Conservation (phyloP, 345 rosid genomes). For the Raphanus raphanistrum region DNA sequence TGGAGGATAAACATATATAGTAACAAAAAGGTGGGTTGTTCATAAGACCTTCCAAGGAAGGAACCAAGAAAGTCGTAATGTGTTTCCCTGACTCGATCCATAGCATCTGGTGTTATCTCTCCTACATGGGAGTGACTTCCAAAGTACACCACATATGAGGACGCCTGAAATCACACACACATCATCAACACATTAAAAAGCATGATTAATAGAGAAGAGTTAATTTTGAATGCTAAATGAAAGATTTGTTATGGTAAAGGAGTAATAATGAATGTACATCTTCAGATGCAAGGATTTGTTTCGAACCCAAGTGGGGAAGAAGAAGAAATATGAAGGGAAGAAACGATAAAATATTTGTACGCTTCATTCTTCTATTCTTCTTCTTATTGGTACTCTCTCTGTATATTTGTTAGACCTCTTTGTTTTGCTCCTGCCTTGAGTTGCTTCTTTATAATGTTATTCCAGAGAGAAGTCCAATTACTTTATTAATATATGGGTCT, state of each 20-base stretch:
- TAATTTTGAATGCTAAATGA: neutral
- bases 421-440: neutral
- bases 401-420: constrained; percentile 10
- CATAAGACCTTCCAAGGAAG: constrained; percentile 59
- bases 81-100: constrained; percentile 48
- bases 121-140: constrained; percentile 68
- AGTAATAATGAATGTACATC: constrained; percentile 41
- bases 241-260: neutral
- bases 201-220: neutral
- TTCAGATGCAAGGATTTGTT: constrained; percentile 47
- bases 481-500: neutral
- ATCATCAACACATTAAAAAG: neutral
- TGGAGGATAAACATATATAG: neutral
- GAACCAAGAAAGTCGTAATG: constrained; percentile 70
- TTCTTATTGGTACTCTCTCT: neutral
- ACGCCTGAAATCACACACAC: neutral
- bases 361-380: constrained; percentile 32
- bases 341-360: neutral
- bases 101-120: constrained; percentile 39
- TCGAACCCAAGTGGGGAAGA: constrained; percentile 31
- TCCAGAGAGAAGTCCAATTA: neutral
- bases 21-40: neutral
- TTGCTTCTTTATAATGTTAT: constrained; percentile 31
- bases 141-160: constrained; percentile 74
- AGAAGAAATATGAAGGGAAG: constrained; percentile 30